Evolutionary conservation across 1,284 basidiomycete genomes (phyloP).

Genomic region (Microbotryum silenes-acaulis): DNA sequence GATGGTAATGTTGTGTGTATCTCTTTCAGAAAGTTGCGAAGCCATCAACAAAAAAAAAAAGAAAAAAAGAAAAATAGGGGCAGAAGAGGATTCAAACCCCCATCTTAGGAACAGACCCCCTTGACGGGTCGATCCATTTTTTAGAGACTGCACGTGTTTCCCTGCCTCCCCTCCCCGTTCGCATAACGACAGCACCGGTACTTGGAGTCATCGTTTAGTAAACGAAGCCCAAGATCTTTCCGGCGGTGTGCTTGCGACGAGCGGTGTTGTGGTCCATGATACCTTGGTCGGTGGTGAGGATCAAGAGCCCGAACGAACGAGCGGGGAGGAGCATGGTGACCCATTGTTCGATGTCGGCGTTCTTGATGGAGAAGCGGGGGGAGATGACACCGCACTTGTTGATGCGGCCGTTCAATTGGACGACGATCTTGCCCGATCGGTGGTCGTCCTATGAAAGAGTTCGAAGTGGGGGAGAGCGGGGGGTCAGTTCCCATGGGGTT

Average conservation of each 20-base stretch:
- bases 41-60: too few species aligned
- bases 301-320: slow-evolving; percentile 93
- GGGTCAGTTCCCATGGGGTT: background rate
- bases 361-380: slow-evolving; percentile 93
- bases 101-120: too few species aligned
- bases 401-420: slow-evolving; percentile 95
- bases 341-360: slow-evolving; percentile 86
- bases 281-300: slow-evolving; percentile 93
- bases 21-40: too few species aligned
- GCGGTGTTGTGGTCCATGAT: slow-evolving; percentile 99
- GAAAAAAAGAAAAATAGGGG: too few species aligned
- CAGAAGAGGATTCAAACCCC: too few species aligned
- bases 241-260: slow-evolving; percentile 90
- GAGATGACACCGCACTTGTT: slow-evolving; percentile 99
- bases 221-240: slow-evolving; percentile 25
- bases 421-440: slow-evolving; percentile 95
- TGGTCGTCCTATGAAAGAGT: slow-evolving; percentile 68
- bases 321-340: slow-evolving; percentile 86
- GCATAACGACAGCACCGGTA: too few species aligned
- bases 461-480: background rate
- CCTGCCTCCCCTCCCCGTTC: too few species aligned
- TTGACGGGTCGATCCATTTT: too few species aligned
- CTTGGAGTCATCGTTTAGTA: background rate
- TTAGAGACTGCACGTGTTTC: too few species aligned
- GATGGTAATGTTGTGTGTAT: too few species aligned